These are phyloP conservation scores for Cucumis variabilis DNA, from an alignment of 331 rosid species.

Conservation along the genomic window DNA sequence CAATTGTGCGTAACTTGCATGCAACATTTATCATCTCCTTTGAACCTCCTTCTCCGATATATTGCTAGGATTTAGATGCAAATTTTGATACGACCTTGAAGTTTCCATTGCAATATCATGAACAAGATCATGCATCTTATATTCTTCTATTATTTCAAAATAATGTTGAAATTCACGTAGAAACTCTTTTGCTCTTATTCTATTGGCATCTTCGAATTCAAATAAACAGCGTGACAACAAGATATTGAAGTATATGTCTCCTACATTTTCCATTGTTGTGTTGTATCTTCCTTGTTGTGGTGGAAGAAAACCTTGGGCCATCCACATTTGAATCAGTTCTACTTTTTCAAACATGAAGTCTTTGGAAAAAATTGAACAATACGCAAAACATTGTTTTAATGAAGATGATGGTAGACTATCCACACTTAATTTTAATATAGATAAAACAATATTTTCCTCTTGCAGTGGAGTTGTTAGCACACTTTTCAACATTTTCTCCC, in stretches of 20 bases:
- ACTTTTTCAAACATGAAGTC: slow-evolving; percentile 23
- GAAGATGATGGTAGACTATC: neutral
- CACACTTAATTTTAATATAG: neutral
- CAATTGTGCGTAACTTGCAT: neutral
- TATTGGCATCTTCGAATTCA: neutral
- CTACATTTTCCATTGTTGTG: neutral
- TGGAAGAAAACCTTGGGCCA: slow-evolving; percentile 5
- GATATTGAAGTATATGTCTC: neutral
- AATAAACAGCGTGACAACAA: neutral
- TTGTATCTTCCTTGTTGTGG: neutral
- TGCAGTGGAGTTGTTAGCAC: neutral
- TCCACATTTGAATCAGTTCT: slow-evolving; percentile 31
- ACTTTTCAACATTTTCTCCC: neutral
- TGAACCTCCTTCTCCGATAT: neutral
- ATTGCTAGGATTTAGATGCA: neutral
- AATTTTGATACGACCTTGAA: neutral
- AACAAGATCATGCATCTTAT: neutral
- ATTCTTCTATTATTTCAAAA: neutral
- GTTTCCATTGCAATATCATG: neutral
- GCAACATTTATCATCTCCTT: neutral
- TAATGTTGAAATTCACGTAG: too few relatives aligned
- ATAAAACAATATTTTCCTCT: neutral
- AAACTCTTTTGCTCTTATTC: too few relatives aligned
- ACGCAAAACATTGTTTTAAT: neutral
- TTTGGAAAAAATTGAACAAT: slow-evolving; percentile 38